These are phyloP conservation scores for Cercospora sp. DNA, from an alignment of 2,329 filamentous ascomycete species.

Conservation along the genomic window DNA sequence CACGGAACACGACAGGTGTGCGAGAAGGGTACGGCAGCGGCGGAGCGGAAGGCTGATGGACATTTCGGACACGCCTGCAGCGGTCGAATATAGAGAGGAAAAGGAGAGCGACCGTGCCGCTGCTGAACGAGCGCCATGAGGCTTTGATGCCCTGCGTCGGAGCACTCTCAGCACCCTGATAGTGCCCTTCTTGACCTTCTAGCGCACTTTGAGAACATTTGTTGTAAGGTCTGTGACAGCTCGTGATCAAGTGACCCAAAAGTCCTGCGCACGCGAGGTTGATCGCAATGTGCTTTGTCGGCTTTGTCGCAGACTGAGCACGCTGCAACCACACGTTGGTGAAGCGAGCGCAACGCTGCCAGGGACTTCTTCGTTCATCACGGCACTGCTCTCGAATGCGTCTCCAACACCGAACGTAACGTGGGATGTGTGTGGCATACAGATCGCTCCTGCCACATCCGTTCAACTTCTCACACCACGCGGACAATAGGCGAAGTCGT, in stretches of 20 bases:
- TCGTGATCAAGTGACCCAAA: not conserved
- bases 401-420: not conserved
- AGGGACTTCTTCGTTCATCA: not conserved
- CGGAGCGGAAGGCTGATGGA: conserved; percentile 8
- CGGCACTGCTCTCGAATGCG: not conserved
- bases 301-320: not conserved
- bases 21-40: not conserved
- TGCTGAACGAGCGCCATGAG: not conserved
- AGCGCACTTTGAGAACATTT: not conserved
- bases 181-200: not conserved
- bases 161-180: not conserved
- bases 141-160: conserved; percentile 1
- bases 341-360: conserved; percentile 4
- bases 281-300: conserved; percentile 1
- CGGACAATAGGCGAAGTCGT: not conserved
- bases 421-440: not conserved
- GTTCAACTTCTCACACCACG: not conserved
- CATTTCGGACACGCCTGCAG: not conserved
- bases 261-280: conserved; percentile 2
- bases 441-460: not conserved
- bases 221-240: not conserved
- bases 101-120: not conserved
- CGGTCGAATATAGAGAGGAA: not conserved
- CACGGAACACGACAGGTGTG: not conserved
- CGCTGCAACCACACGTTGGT: not conserved